A percentile compares a stretch with the other conserved stretches of the same genome.
Evolutionary conservation across 1,139 yeast genomes (phyloP).

Genomic region (Geotrichum phurueaensis): DNA sequence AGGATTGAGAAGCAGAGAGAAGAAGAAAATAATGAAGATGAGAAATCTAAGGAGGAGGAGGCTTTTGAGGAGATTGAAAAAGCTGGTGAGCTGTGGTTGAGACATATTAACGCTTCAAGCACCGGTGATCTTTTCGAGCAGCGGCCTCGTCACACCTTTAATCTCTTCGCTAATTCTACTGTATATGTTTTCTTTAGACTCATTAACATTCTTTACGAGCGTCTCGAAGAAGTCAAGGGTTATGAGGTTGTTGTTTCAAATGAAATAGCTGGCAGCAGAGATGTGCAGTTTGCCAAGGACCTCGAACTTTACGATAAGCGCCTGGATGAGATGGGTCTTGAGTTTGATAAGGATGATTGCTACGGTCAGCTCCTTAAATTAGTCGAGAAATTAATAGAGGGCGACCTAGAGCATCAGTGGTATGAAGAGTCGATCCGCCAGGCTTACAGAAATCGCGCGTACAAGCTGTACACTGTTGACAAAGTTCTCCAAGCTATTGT

Average conservation of each 20-base stretch:
- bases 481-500: conserved; percentile 86
- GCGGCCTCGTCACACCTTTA: conserved; percentile 42
- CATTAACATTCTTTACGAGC: conserved; percentile 70
- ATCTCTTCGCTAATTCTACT: conserved; percentile 85
- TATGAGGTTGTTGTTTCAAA: conserved; percentile 61
- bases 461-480: conserved; percentile 85
- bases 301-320: conserved; percentile 77
- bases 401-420: conserved; percentile 90
- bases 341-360: conserved; percentile 64
- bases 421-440: conserved; percentile 94
- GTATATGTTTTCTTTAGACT: conserved; percentile 87
- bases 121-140: conserved; percentile 18
- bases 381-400: conserved; percentile 75
- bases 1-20: conserved; percentile 16
- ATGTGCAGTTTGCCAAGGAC: conserved; percentile 83
- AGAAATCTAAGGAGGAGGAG: conserved; percentile 3
- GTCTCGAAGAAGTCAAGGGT: conserved; percentile 70
- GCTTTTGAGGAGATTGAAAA: conserved; percentile 40
- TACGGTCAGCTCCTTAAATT: conserved; percentile 70
- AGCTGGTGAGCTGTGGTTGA: conserved; percentile 65
- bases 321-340: conserved; percentile 71
- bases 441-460: conserved; percentile 90
- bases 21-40: conserved; percentile 29
- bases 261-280: conserved; percentile 54
- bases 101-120: conserved; percentile 17